phyloP scores from a whole-genome alignment of 2,329 filamentous ascomycete species.

The Talaromyces albobiverticillius region DNA sequence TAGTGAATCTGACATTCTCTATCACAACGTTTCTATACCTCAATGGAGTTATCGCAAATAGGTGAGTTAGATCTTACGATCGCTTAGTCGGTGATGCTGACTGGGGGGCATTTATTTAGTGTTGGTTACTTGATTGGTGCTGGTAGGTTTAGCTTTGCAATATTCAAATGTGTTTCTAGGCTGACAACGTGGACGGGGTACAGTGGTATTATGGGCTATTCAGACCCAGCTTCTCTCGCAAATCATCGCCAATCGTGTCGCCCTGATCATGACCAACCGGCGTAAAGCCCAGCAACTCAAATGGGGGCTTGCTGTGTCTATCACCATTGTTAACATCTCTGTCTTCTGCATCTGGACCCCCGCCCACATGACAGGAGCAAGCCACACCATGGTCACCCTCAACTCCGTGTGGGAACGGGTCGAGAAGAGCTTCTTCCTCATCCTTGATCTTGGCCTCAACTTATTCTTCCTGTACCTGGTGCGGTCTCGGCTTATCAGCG shows the following conservation, averaged over 20 bases:
- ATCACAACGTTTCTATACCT: neutral
- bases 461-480: neutral
- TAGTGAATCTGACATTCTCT: neutral
- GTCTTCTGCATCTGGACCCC: conserved; percentile 42
- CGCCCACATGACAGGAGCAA: conserved; percentile 25
- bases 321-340: conserved; percentile 33
- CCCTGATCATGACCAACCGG: conserved; percentile 10
- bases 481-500: neutral
- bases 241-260: conserved; percentile 16
- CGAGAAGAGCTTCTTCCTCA: neutral
- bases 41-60: neutral
- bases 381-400: neutral
- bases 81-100: neutral
- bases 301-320: conserved; percentile 33
- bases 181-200: neutral
- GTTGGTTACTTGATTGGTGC: neutral
- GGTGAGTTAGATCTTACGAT: neutral
- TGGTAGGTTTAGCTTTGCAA: neutral
- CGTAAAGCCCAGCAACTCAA: conserved; percentile 31
- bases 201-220: neutral
- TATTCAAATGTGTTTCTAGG: neutral
- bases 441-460: conserved; percentile 3
- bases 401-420: neutral
- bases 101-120: neutral
- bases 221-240: conserved; percentile 4